Conservation (phyloP, 768 basidiomycete species). For the Mycena capillaripes region DNA sequence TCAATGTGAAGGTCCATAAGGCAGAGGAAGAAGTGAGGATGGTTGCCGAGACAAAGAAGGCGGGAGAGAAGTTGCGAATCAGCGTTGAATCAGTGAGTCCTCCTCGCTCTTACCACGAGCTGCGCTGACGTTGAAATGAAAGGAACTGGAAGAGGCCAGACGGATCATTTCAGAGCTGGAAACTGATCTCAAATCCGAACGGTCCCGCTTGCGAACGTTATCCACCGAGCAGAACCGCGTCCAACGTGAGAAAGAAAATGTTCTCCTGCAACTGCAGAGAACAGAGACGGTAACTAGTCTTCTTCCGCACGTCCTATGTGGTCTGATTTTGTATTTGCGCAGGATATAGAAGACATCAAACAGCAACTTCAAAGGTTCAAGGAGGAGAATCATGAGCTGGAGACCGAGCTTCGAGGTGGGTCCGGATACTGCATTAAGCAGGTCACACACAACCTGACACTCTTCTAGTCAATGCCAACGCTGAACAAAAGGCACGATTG, state of each 20-base stretch:
- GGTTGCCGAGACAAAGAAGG: conserved; percentile 66
- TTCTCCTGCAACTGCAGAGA: conserved; percentile 74
- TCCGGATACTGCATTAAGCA: background rate
- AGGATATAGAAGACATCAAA: conserved; percentile 88
- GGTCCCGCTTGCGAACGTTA: conserved; percentile 73
- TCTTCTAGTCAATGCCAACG: conserved; percentile 68
- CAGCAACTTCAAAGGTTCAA: conserved; percentile 77
- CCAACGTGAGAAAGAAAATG: conserved; percentile 74
- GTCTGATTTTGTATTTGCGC: conserved; percentile 20
- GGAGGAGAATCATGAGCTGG: conserved; percentile 80
- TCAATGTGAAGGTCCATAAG: conserved; percentile 71
- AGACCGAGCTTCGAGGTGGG: conserved; percentile 80
- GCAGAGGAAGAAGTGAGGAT: conserved; percentile 71
- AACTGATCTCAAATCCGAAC: conserved; percentile 77
- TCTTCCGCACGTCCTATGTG: conserved; percentile 2
- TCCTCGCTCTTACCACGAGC: background rate
- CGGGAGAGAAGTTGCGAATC: conserved; percentile 61
- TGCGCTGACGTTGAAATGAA: conserved; percentile 13
- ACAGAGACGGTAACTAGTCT: conserved; percentile 71
- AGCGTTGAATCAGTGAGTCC: conserved; percentile 69
- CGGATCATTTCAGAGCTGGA: conserved; percentile 78
- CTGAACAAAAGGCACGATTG: conserved; percentile 80
- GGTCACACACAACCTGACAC: conserved; percentile 22
- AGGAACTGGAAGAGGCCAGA: conserved; percentile 84
- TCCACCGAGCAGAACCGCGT: conserved; percentile 73